phyloP scores from a whole-genome alignment of 2,329 filamentous ascomycete species.

The Ophiostoma quercus region DNA sequence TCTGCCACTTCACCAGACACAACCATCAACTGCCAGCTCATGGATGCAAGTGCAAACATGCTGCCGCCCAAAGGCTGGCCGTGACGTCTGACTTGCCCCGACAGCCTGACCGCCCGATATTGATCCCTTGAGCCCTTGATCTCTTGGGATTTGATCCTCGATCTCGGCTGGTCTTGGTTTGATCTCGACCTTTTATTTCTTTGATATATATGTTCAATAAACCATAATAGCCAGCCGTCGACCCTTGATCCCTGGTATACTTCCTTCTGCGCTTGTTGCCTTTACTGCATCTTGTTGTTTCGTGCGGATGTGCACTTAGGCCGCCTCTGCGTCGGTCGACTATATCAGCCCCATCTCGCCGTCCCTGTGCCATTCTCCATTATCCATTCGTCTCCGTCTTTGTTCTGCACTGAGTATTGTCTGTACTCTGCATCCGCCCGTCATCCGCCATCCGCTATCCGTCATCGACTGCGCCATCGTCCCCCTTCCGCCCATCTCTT shows the following conservation, averaged over 20 bases:
- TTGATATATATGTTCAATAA: too few relatives aligned
- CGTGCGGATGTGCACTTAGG: not conserved
- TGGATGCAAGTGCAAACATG: not conserved
- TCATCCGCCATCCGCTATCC: not conserved
- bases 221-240: too few relatives aligned
- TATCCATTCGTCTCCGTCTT: not conserved
- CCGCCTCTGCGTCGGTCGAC: not conserved
- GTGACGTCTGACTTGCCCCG: slow-evolving; percentile 4
- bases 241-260: not conserved
- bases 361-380: not conserved
- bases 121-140: not conserved
- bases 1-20: too few relatives aligned
- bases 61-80: not conserved
- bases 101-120: not conserved
- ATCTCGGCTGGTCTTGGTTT: not conserved
- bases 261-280: not conserved
- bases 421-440: not conserved
- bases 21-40: not conserved
- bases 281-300: not conserved
- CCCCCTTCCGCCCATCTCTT: not conserved
- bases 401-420: not conserved
- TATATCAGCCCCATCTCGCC: not conserved
- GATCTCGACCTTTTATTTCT: too few relatives aligned
- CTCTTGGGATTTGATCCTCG: not conserved
- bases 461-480: not conserved